Evolutionary conservation across 1,284 basidiomycete genomes (phyloP).

Genomic region (Apiotrichum siamense): DNA sequence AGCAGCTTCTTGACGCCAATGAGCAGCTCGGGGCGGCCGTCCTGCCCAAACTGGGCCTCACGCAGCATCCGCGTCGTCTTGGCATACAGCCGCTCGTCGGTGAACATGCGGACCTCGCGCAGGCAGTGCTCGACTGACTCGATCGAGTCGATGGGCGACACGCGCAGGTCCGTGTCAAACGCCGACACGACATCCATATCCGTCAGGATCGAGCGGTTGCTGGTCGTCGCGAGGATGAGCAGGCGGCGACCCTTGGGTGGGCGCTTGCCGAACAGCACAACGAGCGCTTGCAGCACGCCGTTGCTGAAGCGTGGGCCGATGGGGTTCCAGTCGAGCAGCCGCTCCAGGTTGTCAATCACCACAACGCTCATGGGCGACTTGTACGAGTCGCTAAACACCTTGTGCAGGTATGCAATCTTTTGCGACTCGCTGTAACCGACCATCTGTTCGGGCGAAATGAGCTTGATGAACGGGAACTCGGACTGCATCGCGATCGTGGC

Average conservation of each 20-base stretch:
- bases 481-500: constrained; percentile 92
- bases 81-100: constrained; percentile 57
- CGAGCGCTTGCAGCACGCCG: constrained; percentile 80
- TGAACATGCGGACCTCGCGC: constrained; percentile 79
- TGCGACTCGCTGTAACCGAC: constrained; percentile 86
- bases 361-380: constrained; percentile 95
- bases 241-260: constrained; percentile 96
- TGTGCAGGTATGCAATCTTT: constrained; percentile 88
- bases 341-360: constrained; percentile 91
- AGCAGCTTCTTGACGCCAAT: constrained; percentile 94
- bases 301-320: constrained; percentile 97
- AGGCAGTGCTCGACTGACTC: constrained; percentile 69
- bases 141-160: constrained; percentile 74
- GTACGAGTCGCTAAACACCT: constrained; percentile 92
- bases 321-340: constrained; percentile 92
- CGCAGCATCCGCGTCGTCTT: constrained; percentile 53
- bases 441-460: constrained; percentile 95
- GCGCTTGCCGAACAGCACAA: constrained; percentile 80
- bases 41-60: constrained; percentile 65
- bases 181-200: constrained; percentile 84
- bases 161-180: constrained; percentile 83
- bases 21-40: constrained; percentile 55
- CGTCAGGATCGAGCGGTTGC: constrained; percentile 74
- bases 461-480: constrained; percentile 95
- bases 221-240: constrained; percentile 87